A percentile compares a stretch with the other conserved stretches of the same genome.
phyloP scores from a whole-genome alignment of 164 flowering plant species.

The Magnolia kwangsiensis region DNA sequence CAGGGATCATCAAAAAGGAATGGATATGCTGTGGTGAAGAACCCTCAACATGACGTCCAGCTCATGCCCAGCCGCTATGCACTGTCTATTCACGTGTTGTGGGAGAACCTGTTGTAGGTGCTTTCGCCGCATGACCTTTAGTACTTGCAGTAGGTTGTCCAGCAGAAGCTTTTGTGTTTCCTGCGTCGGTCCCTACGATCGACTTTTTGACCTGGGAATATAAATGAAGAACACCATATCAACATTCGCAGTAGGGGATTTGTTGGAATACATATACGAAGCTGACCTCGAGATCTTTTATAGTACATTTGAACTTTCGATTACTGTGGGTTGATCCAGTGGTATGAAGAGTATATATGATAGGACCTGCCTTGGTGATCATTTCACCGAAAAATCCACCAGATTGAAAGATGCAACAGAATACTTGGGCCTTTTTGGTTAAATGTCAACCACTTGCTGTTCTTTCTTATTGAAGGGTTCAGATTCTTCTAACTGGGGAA shows the following conservation, averaged over 20 bases:
- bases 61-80: not conserved
- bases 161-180: slow-evolving; percentile 32
- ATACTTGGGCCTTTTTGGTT: not conserved
- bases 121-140: slow-evolving; percentile 51
- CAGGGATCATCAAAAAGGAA: not conserved
- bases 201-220: slow-evolving; percentile 69
- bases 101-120: slow-evolving; percentile 40
- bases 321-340: too few relatives aligned
- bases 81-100: slow-evolving; percentile 3
- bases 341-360: not conserved
- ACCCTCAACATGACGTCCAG: not conserved
- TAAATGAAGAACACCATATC: not conserved
- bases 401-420: not conserved
- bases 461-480: too few relatives aligned
- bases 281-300: too few relatives aligned
- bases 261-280: too few relatives aligned
- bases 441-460: not conserved
- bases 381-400: not conserved
- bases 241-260: not conserved
- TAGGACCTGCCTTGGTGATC: not conserved
- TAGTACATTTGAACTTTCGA: too few relatives aligned
- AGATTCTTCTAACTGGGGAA: too few relatives aligned
- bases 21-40: not conserved
- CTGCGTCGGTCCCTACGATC: slow-evolving; percentile 33
- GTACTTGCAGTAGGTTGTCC: slow-evolving; percentile 49